A percentile compares a stretch with the other conserved stretches of the same genome.
These are phyloP conservation scores for Pilatotrama ljubarskyi DNA, from an alignment of 768 basidiomycete species.

Conservation along the genomic window DNA sequence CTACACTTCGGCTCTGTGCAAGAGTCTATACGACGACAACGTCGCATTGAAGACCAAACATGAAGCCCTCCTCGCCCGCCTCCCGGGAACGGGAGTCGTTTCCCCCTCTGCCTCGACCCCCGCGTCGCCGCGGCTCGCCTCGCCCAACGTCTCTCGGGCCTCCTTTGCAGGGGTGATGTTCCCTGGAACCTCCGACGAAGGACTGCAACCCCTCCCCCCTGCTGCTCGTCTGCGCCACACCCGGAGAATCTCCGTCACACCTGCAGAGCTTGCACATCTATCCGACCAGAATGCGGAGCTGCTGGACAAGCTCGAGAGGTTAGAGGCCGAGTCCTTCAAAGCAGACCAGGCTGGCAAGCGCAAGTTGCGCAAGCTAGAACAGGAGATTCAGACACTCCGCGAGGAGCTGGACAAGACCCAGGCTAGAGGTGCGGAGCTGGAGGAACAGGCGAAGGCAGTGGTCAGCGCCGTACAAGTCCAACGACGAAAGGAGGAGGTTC, in stretches of 20 bases:
- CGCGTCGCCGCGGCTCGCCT: slow-evolving; percentile 19
- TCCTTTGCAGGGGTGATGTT: slow-evolving; percentile 8
- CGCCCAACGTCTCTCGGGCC: slow-evolving; percentile 10
- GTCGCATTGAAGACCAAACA: slow-evolving; percentile 69
- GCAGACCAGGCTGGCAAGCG: slow-evolving; percentile 69
- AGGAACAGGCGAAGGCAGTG: slow-evolving; percentile 57
- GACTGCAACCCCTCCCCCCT: slow-evolving; percentile 4
- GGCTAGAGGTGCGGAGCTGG: slow-evolving; percentile 66
- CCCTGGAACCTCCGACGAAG: slow-evolving; percentile 8
- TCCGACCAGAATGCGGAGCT: slow-evolving; percentile 86
- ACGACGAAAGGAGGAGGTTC: slow-evolving; percentile 45
- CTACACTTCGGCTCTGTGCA: slow-evolving; percentile 65
- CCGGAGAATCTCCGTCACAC: slow-evolving; percentile 62
- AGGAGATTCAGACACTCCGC: slow-evolving; percentile 72
- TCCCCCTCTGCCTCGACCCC: slow-evolving; percentile 26
- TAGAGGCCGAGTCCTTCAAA: slow-evolving; percentile 68
- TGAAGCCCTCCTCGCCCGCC: slow-evolving; percentile 64
- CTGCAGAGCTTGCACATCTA: slow-evolving; percentile 66
- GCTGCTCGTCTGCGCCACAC: slow-evolving; percentile 18
- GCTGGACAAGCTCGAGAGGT: slow-evolving; percentile 67
- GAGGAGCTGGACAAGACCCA: slow-evolving; percentile 80
- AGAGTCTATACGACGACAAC: slow-evolving; percentile 70
- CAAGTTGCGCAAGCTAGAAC: slow-evolving; percentile 71
- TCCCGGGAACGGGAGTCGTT: slow-evolving; percentile 38
- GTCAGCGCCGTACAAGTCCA: slow-evolving; percentile 31